Conservation (phyloP, 495 filamentous ascomycete genomes). For the Bacidia gigantensis region DNA sequence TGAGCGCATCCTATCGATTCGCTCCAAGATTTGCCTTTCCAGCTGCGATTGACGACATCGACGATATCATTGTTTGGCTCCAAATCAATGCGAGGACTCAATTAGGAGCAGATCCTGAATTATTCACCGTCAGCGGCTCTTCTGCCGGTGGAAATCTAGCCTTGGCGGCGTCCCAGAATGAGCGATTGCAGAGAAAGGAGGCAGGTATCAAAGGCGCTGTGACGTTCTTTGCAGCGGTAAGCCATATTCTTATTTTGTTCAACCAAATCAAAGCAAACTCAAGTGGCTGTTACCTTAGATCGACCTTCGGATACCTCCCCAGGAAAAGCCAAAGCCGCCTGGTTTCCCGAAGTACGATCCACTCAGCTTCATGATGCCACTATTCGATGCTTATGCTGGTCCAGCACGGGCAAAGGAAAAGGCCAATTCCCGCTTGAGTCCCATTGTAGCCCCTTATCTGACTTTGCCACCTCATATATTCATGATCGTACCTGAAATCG, state of each 20-base stretch:
- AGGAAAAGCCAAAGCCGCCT: constrained; percentile 21
- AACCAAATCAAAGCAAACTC: neutral
- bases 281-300: constrained; percentile 5
- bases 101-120: constrained; percentile 18
- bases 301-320: constrained; percentile 22
- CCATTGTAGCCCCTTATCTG: constrained; percentile 16
- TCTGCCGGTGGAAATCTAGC: constrained; percentile 23
- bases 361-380: constrained; percentile 17
- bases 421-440: constrained; percentile 19
- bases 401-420: constrained; percentile 9
- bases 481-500: constrained; percentile 16
- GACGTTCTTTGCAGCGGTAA: neutral
- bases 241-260: neutral
- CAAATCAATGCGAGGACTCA: constrained; percentile 15
- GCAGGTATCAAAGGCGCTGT: neutral
- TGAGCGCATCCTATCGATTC: constrained; percentile 13
- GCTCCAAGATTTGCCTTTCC: constrained; percentile 7
- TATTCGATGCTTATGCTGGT: constrained; percentile 24
- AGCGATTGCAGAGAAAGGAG: constrained; percentile 5
- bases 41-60: constrained; percentile 12
- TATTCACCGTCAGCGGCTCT: constrained; percentile 21
- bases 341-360: constrained; percentile 22
- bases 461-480: constrained; percentile 18
- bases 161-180: constrained; percentile 10
- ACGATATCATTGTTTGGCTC: constrained; percentile 19